A percentile compares a stretch with the other conserved stretches of the same genome.
Conservation (phyloP, 306 rosid genomes). For the Lupinus albus region DNA sequence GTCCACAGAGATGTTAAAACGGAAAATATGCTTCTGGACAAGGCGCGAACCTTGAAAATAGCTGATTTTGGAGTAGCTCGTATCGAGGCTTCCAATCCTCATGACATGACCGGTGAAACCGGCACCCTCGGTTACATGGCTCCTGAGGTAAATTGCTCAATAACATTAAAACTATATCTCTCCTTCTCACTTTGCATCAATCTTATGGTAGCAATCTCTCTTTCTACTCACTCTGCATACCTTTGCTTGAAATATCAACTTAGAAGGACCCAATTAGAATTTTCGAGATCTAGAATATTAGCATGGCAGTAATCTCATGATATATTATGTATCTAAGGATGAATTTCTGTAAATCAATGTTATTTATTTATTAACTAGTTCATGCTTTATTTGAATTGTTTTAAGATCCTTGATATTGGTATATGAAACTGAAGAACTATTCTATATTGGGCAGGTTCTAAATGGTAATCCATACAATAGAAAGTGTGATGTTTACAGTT, state of each 20-base stretch:
- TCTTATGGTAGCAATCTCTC: slow-evolving; percentile 8
- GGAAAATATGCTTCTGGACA: slow-evolving; percentile 97
- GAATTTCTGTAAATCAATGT: background rate
- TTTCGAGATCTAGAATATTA: background rate
- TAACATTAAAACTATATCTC: too few species aligned
- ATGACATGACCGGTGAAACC: slow-evolving; percentile 99
- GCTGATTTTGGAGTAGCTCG: slow-evolving; percentile 99
- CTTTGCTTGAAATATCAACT: background rate
- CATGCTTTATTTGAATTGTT: slow-evolving; percentile 34
- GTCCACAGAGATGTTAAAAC: slow-evolving; percentile 99
- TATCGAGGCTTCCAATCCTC: slow-evolving; percentile 95
- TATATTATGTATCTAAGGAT: background rate
- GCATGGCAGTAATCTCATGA: slow-evolving; percentile 12
- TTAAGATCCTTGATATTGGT: slow-evolving; percentile 24
- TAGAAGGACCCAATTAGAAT: background rate
- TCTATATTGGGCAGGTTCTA: slow-evolving; percentile 71
- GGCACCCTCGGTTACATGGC: slow-evolving; percentile 97
- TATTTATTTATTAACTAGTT: background rate
- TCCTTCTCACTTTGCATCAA: background rate
- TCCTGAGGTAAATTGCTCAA: too few species aligned
- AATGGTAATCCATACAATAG: slow-evolving; percentile 93
- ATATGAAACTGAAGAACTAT: slow-evolving; percentile 41
- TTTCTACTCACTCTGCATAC: slow-evolving; percentile 5
- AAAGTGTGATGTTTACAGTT: slow-evolving; percentile 94
- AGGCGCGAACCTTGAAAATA: slow-evolving; percentile 83